Conservation (phyloP, 805 yeast genomes). For the Candida ortonii region DNA sequence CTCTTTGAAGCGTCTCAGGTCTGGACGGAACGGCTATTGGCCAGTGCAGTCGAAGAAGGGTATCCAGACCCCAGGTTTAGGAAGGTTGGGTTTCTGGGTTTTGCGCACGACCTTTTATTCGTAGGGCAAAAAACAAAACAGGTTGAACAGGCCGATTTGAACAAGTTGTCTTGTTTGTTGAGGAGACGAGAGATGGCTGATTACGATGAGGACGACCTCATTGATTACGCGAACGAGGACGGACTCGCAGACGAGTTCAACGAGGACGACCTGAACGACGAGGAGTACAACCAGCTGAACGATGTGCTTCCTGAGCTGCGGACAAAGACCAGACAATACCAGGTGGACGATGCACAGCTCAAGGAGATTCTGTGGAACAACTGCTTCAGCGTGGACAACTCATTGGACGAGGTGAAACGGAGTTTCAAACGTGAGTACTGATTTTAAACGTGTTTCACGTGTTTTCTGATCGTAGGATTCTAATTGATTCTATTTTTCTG, state of each 20-base stretch:
- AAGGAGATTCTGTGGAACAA: constrained; percentile 59
- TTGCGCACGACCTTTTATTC: not conserved
- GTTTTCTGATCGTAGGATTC: constrained; percentile 12
- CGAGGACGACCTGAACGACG: constrained; percentile 40
- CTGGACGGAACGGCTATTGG: too few relatives aligned
- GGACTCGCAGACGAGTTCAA: constrained; percentile 33
- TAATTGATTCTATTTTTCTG: constrained; percentile 10
- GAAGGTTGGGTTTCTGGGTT: too few relatives aligned
- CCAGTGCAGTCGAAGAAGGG: too few relatives aligned
- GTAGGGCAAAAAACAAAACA: too few relatives aligned
- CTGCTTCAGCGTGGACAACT: constrained; percentile 51
- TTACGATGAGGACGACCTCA: constrained; percentile 23
- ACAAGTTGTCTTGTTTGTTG: not conserved
- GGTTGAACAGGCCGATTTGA: too few relatives aligned
- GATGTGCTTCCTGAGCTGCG: constrained; percentile 43
- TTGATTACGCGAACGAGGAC: constrained; percentile 22
- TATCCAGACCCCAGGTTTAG: too few relatives aligned
- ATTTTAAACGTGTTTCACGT: constrained; percentile 1
- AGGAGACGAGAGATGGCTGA: constrained; percentile 10
- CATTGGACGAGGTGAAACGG: constrained; percentile 47
- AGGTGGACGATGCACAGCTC: constrained; percentile 48
- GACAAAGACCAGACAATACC: constrained; percentile 36
- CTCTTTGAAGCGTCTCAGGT: too few relatives aligned
- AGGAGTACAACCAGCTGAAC: constrained; percentile 42
- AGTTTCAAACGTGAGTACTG: constrained; percentile 29